These are phyloP conservation scores for Calophaca sinica DNA, from an alignment of 306 rosid genomes.

Conservation along the genomic window DNA sequence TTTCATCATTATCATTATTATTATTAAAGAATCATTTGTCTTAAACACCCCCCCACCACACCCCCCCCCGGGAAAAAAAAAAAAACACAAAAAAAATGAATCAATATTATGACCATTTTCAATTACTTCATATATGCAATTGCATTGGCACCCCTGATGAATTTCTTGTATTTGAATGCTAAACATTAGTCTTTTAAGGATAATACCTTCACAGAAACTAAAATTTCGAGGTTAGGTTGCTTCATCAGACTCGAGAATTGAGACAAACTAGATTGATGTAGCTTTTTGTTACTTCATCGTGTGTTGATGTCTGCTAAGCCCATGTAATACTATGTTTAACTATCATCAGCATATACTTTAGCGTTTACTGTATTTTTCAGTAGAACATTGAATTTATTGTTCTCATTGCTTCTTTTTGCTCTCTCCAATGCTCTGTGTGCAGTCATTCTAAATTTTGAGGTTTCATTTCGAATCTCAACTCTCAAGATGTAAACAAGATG, in stretches of 20 bases:
- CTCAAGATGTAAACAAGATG: too few relatives aligned
- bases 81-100: too few relatives aligned
- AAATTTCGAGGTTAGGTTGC: constrained; percentile 5
- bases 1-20: background rate
- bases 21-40: too few relatives aligned
- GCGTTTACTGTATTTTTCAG: background rate
- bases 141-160: too few relatives aligned
- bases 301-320: background rate
- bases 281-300: background rate
- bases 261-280: background rate
- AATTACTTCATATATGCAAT: too few relatives aligned
- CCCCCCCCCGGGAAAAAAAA: too few relatives aligned
- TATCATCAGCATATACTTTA: background rate
- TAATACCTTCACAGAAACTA: background rate
- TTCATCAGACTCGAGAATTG: background rate
- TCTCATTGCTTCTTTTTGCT: background rate
- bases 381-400: background rate
- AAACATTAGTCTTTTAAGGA: background rate
- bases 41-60: too few relatives aligned
- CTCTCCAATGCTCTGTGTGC: background rate
- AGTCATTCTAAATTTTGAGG: background rate
- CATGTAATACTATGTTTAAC: too few relatives aligned
- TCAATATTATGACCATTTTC: too few relatives aligned
- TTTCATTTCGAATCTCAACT: background rate
- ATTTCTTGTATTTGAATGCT: constrained; percentile 5